Evolutionary conservation across 768 basidiomycete genomes (phyloP).

Genomic region (Steccherinum ochraceum): DNA sequence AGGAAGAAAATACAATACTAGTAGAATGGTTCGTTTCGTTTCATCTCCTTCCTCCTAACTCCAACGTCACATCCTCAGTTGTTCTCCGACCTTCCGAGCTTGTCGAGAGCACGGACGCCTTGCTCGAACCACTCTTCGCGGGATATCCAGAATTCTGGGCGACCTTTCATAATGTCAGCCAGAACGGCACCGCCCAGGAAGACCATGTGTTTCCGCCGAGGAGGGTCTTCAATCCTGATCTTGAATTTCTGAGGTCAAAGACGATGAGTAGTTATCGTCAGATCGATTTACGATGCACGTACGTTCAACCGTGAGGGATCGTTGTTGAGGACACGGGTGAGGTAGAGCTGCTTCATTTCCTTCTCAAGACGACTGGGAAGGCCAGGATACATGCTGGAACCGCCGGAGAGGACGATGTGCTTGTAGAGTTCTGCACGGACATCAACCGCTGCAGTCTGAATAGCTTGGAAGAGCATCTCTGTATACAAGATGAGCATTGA

Average conservation of each 20-base stretch:
- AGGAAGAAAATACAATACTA: too few relatives aligned
- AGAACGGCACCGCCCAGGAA: conserved; percentile 98
- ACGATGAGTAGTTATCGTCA: background rate
- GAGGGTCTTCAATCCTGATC: conserved; percentile 96
- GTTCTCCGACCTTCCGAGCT: conserved; percentile 67
- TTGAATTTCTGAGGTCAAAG: conserved; percentile 85
- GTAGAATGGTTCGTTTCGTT: conserved; percentile 33
- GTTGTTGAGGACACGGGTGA: conserved; percentile 80
- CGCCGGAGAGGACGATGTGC: conserved; percentile 95
- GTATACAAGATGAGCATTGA: background rate
- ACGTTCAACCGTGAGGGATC: conserved; percentile 85
- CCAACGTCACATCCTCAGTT: conserved; percentile 7
- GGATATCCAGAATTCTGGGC: conserved; percentile 93
- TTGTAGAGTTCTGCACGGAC: conserved; percentile 90
- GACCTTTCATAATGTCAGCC: conserved; percentile 96
- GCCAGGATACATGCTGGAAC: conserved; percentile 98
- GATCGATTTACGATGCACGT: conserved; percentile 25
- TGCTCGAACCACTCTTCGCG: conserved; percentile 95
- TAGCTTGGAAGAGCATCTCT: conserved; percentile 97
- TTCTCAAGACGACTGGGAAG: conserved; percentile 95
- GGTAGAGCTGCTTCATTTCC: conserved; percentile 99
- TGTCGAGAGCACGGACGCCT: conserved; percentile 75
- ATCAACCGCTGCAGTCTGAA: conserved; percentile 88
- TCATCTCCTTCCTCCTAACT: too few relatives aligned
- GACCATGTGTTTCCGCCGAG: conserved; percentile 98